Evolutionary conservation across 805 yeast species (phyloP).

Genomic region (Saccharomycopsis malanga): DNA sequence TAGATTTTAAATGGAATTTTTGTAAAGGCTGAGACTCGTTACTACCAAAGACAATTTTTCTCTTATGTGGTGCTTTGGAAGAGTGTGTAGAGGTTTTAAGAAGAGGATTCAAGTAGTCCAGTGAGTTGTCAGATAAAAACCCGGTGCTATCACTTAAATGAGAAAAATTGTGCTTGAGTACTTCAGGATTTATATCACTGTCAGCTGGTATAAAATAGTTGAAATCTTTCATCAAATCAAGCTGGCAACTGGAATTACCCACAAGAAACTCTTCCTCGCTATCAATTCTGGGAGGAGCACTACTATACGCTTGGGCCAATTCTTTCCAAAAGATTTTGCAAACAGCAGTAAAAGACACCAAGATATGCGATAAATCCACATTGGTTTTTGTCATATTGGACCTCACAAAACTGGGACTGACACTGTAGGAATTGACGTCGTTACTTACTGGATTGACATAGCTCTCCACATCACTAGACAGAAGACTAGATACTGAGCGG

Average conservation of each 20-base stretch:
- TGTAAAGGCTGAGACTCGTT: conserved; percentile 8
- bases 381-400: conserved; percentile 4
- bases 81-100: background rate
- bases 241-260: conserved; percentile 4
- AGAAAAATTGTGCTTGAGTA: background rate
- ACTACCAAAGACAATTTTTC: conserved; percentile 1
- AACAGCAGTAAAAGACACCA: conserved; percentile 6
- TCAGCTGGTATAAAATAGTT: conserved; percentile 20
- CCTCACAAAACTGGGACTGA: background rate
- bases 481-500: background rate
- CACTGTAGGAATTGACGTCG: background rate
- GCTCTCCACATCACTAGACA: background rate
- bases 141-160: background rate
- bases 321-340: conserved; percentile 18
- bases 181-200: background rate
- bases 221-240: conserved; percentile 17
- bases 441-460: conserved; percentile 2
- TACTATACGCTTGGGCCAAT: background rate
- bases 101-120: background rate
- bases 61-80: background rate
- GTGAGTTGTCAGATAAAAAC: background rate
- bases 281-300: background rate
- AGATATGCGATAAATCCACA: conserved; percentile 12
- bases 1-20: conserved; percentile 7
- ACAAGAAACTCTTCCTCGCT: conserved; percentile 15